phyloP scores from a whole-genome alignment of 1,284 basidiomycete species.

The Rhodotorula sp. region DNA sequence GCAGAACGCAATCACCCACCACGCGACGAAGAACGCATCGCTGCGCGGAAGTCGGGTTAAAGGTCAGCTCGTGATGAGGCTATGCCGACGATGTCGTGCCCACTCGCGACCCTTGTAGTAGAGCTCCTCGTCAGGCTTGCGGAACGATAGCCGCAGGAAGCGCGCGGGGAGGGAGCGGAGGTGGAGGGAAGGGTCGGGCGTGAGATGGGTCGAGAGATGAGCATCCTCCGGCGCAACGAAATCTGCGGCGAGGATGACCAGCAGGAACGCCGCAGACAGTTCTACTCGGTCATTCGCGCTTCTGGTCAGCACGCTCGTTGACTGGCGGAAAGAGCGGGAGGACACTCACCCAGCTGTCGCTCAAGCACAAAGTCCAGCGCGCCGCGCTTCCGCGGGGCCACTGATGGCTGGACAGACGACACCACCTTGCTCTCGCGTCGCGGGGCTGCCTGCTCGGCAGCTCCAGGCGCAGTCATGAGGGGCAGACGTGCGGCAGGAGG shows the following conservation, averaged over 20 bases:
- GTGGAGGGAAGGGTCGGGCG: conserved; percentile 31
- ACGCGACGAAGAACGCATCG: conserved; percentile 65
- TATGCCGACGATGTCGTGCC: not conserved
- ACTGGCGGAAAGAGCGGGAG: too few relatives aligned
- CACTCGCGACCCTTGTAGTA: conserved; percentile 42
- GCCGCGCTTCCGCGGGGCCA: too few relatives aligned
- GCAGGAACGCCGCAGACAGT: not conserved
- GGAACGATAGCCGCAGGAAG: conserved; percentile 39
- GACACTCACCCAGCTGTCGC: too few relatives aligned
- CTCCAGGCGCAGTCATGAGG: too few relatives aligned
- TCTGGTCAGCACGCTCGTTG: too few relatives aligned
- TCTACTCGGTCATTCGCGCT: too few relatives aligned
- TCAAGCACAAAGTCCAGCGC: too few relatives aligned
- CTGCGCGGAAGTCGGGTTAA: conserved; percentile 2
- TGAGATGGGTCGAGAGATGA: conserved; percentile 30
- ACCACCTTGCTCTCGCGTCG: too few relatives aligned
- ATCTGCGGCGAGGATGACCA: conserved; percentile 15
- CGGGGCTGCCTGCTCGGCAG: too few relatives aligned
- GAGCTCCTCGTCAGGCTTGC: conserved; percentile 20
- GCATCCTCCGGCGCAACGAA: conserved; percentile 4
- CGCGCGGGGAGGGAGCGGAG: conserved; percentile 17
- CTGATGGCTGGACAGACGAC: too few relatives aligned
- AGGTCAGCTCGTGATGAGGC: not conserved
- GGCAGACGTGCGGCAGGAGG: too few relatives aligned
- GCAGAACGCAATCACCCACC: conserved; percentile 76